Evolutionary conservation across 352 stramenopile genomes (phyloP), one percentile per base, ranked within the genome.

Genomic region (Phytopythium boreale): DNA sequence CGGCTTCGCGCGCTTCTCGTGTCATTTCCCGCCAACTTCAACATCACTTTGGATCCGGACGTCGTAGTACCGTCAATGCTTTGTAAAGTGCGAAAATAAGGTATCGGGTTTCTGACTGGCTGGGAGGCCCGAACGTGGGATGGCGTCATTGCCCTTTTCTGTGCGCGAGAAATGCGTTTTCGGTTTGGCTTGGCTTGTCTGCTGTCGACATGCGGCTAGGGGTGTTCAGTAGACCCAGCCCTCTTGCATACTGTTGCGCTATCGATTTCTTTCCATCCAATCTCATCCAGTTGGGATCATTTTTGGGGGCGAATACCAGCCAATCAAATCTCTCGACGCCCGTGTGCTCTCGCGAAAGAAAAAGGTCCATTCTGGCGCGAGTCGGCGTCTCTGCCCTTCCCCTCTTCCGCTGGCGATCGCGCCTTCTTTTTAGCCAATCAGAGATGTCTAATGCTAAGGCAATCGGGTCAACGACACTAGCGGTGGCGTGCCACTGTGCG

Each of bases 301-400:
- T 52, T 52, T 20, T 34, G 2, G 7, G 22, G 14, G 47, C 14
- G 5, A 14, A 22, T 50, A 22, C 22, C 47, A 36, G 47, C 47
- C 47, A 53, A 53, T 53, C 47, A 12, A 19, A 34, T 52, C 22
- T n/a, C 15, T n/a, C 34, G 10, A 15, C 10, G 34, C 7, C 34
- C 34, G 8, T 20, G 20, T 26, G 2, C n/a, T 27, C n/a, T 20
- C n/a, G 41, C 15, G 43, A 27, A 11, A 50, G 41, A 46, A 46
- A 46, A 46, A 46, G 17, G 41, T n/a, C 12, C 41, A n/a, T 52
- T 52, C 46, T 52, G 46, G 46, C 46, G 46, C 46, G 46, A 52
- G 46, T 52, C 17, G 41, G 41, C 17, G 12, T n/a, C 17, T 8
- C 17, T 46, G 39, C 39, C 39, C 39, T 46, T 46, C 39, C 39